A percentile compares a stretch with the other conserved stretches of the same genome.
Conservation (phyloP, 1,139 yeast genomes). For the Pichia sp. region DNA sequence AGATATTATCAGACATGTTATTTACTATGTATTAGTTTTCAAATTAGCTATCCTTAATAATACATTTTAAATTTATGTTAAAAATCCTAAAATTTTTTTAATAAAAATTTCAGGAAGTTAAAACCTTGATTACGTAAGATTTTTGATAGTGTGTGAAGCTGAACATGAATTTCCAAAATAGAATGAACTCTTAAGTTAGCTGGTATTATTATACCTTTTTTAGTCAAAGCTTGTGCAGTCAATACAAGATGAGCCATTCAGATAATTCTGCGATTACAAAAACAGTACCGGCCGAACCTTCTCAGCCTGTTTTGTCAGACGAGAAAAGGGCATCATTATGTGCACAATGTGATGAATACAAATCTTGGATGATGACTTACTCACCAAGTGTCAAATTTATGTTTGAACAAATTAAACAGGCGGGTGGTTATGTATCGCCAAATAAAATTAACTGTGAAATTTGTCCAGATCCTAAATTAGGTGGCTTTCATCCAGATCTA, state of each 20-base stretch:
- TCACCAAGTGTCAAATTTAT: slow-evolving; percentile 86
- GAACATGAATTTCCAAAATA: background rate
- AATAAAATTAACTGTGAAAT: slow-evolving; percentile 68
- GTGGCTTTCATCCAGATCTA: slow-evolving; percentile 86
- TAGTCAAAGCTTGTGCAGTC: no score
- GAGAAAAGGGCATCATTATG: slow-evolving; percentile 33
- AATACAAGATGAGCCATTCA: background rate
- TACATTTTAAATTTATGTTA: background rate
- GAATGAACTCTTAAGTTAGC: no score
- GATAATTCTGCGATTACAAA: slow-evolving; percentile 4
- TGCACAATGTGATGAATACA: slow-evolving; percentile 57
- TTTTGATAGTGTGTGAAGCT: background rate
- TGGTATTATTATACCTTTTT: no score
- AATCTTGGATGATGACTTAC: slow-evolving; percentile 72
- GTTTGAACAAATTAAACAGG: slow-evolving; percentile 73
- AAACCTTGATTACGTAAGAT: background rate
- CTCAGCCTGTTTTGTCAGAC: slow-evolving; percentile 32
- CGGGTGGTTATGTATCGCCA: slow-evolving; percentile 46
- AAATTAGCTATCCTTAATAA: background rate
- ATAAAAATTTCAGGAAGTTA: background rate
- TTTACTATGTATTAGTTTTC: background rate
- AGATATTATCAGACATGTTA: slow-evolving; percentile 45
- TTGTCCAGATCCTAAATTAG: slow-evolving; percentile 72
- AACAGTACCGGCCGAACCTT: slow-evolving; percentile 30
- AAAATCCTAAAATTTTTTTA: background rate